Evolutionary conservation across 768 basidiomycete species (phyloP), one percentile per base, ranked within the genome.

Genomic region (Coprinopsis strossmayeri): DNA sequence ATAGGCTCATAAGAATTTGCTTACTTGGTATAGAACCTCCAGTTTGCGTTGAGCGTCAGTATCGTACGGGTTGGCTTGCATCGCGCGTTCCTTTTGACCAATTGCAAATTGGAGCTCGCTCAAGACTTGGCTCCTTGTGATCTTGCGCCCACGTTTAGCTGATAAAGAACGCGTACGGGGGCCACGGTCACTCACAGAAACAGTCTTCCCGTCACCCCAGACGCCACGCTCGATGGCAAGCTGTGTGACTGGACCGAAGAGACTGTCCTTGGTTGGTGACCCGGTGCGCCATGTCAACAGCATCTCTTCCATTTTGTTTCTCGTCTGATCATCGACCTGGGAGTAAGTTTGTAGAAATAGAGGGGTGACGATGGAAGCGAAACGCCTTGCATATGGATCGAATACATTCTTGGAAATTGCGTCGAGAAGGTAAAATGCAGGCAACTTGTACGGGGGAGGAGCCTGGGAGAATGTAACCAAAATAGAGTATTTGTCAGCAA

Each of bases 231-330:
- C 96, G 53, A 98, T 87, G 13, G 82, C 78, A 35, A 81, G 68
- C 62, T 97, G 93, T 17, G 88, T 77, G 2, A 78, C 78, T 24
- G 78, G 67, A 35, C 92, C 88, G 61, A 98, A 99, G 1, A 99
- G 72, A 60, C 94, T 89, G 45, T 79, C 79, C 28, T 88, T 80
- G 27, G 73, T 76, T 2, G 89, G 86, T 12, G 87, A 84, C 13
- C 91, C 92, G 20, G 82, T 86, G 34, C 93, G 77, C 96, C 96
- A 99, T 4, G 96, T 95, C 24, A 89, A 67, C 12, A 98, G 78
- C 84, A 99, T 92, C 66, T 99, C 96, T 62, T 95, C 91, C 90
- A 99, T 94, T 67, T 98, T 98, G 63, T 81, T 79, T 52, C 87
- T 83, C 21, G 91, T 95, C 34, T 66, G 68, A 44, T 81, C 81